These are phyloP conservation scores for Pyrenochaeta sp. DNA, from an alignment of 2,329 filamentous ascomycete genomes.

Conservation along the genomic window DNA sequence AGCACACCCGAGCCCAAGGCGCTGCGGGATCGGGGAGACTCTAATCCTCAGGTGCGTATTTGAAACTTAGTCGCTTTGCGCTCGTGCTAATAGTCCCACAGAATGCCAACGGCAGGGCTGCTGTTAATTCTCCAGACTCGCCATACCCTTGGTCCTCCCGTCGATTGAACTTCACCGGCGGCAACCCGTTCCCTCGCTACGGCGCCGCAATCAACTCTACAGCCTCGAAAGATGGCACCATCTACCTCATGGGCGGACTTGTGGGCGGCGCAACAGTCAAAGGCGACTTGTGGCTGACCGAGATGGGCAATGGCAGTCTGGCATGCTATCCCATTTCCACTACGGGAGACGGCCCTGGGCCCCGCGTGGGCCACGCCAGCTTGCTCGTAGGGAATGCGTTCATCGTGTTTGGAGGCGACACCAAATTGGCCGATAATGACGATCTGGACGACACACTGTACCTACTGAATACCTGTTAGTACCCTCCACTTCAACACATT, in stretches of 20 bases:
- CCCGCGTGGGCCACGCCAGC: conserved; percentile 92
- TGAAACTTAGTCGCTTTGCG: background rate
- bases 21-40: conserved; percentile 63
- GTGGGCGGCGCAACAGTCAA: conserved; percentile 96
- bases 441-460: conserved; percentile 94
- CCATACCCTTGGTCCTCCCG: conserved; percentile 97
- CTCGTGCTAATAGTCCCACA: conserved; percentile 24
- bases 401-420: conserved; percentile 98
- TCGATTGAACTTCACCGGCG: conserved; percentile 82
- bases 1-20: conserved; percentile 70
- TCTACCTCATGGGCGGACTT: conserved; percentile 96
- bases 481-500: background rate
- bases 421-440: conserved; percentile 93
- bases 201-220: conserved; percentile 93
- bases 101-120: conserved; percentile 33
- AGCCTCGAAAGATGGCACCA: conserved; percentile 94
- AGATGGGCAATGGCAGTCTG: conserved; percentile 81
- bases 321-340: conserved; percentile 91
- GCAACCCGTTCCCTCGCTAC: conserved; percentile 94
- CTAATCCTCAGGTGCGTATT: conserved; percentile 61
- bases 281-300: conserved; percentile 97
- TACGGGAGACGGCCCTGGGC: conserved; percentile 91
- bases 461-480: conserved; percentile 93
- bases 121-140: conserved; percentile 69
- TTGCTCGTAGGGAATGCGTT: conserved; percentile 97